Conservation (phyloP, 2,329 filamentous ascomycete species). For the Trichoderma guizhouense region DNA sequence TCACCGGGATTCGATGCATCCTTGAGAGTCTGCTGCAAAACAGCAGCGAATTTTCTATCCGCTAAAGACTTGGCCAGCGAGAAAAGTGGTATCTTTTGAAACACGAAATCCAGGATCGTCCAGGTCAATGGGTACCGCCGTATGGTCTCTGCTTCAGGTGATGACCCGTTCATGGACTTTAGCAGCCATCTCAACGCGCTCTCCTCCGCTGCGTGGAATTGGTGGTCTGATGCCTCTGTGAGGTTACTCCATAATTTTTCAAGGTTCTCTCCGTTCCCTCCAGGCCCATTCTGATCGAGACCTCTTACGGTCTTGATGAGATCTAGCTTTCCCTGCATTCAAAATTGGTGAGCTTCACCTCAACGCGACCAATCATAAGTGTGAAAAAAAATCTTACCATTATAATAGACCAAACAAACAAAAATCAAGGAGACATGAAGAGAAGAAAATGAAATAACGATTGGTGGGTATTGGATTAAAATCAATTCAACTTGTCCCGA, state of each 20-base stretch:
- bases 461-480: background rate
- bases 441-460: constrained; percentile 2
- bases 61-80: constrained; percentile 68
- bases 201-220: constrained; percentile 54
- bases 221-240: constrained; percentile 38
- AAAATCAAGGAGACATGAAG: background rate
- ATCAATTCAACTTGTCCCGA: background rate
- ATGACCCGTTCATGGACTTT: constrained; percentile 54
- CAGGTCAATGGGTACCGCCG: constrained; percentile 57
- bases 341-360: constrained; percentile 16
- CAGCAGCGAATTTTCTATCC: constrained; percentile 63
- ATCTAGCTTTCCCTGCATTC: constrained; percentile 32
- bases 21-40: constrained; percentile 63
- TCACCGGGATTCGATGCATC: constrained; percentile 46
- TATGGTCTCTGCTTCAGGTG: constrained; percentile 47
- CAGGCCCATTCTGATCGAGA: constrained; percentile 51
- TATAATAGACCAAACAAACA: background rate
- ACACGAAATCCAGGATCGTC: constrained; percentile 59
- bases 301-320: constrained; percentile 52
- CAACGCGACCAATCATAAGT: background rate
- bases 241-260: constrained; percentile 48
- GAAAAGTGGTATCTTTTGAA: constrained; percentile 64
- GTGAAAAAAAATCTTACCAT: constrained; percentile 2
- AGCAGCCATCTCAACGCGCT: constrained; percentile 61
- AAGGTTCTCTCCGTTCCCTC: constrained; percentile 45